Evolutionary conservation across 306 rosid species (phyloP).

Genomic region (Alnus glutinosa): DNA sequence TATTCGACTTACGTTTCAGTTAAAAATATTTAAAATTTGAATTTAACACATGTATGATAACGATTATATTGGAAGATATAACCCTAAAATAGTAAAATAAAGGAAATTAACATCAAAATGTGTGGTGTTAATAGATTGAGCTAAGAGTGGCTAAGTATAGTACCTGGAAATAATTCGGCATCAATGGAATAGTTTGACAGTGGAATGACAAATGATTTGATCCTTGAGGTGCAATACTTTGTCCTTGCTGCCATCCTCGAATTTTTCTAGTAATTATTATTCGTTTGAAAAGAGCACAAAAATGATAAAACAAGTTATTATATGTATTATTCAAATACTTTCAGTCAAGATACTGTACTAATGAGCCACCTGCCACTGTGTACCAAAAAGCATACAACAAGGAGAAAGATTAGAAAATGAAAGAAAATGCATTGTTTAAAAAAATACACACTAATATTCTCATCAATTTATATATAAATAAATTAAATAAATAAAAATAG

Average conservation of each 20-base stretch:
- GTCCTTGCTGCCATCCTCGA: constrained; percentile 84
- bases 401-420: too few species aligned
- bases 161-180: constrained; percentile 75
- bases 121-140: neutral
- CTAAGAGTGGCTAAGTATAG: neutral
- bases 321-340: neutral
- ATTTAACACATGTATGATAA: too few species aligned
- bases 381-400: too few species aligned
- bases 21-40: too few species aligned
- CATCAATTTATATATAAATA: too few species aligned
- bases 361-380: neutral
- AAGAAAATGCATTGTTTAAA: too few species aligned
- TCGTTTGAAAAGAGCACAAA: neutral
- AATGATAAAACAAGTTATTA: neutral
- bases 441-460: too few species aligned
- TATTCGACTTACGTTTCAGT: too few species aligned
- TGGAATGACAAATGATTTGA: constrained; percentile 83
- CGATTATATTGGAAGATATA: too few species aligned
- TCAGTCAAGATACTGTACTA: neutral
- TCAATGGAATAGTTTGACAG: constrained; percentile 74
- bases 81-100: too few species aligned
- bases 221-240: constrained; percentile 89
- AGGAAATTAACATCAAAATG: neutral
- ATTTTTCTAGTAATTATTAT: constrained; percentile 48
- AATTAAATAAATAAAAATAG: too few species aligned